phyloP scores from a whole-genome alignment of 2,329 filamentous ascomycete genomes.

The Ceratocystis harringtonii region DNA sequence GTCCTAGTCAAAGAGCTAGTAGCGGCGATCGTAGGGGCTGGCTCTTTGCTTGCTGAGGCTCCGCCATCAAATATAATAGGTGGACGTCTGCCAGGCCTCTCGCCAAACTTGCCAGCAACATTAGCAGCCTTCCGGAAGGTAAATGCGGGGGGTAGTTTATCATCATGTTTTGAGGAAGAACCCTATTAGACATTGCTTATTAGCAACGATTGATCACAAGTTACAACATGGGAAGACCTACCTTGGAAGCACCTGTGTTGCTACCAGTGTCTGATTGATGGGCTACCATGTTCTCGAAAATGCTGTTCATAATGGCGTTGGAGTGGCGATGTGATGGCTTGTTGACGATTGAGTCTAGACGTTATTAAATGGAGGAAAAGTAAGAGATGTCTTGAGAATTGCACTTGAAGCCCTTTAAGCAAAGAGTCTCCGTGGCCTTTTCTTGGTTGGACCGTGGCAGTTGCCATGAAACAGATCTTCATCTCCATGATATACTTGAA shows the following conservation, averaged over 20 bases:
- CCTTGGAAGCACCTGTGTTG: not conserved
- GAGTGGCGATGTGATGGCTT: not conserved
- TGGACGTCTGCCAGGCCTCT: conserved; percentile 2
- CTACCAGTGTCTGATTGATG: not conserved
- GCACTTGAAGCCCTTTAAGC: not conserved
- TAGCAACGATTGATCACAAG: not conserved
- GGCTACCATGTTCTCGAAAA: conserved; percentile 8
- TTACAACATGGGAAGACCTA: not conserved
- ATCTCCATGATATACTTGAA: not conserved
- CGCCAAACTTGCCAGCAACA: conserved; percentile 15
- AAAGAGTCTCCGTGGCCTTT: not conserved
- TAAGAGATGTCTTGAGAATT: not conserved
- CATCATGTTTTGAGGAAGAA: not conserved
- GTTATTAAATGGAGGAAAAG: not conserved
- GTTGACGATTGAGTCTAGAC: not conserved
- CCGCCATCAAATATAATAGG: not conserved
- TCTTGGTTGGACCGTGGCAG: not conserved
- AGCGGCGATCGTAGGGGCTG: not conserved
- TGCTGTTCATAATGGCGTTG: not conserved
- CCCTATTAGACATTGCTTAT: not conserved
- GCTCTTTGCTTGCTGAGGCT: not conserved
- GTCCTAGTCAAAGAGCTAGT: not conserved
- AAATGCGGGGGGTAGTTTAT: conserved; percentile 7
- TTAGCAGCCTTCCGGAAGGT: conserved; percentile 14
- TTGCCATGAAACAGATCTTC: not conserved